Evolutionary conservation across 2,329 filamentous ascomycete species (phyloP), one percentile per base, ranked within the genome.

Genomic region (Verticillium longisporum): DNA sequence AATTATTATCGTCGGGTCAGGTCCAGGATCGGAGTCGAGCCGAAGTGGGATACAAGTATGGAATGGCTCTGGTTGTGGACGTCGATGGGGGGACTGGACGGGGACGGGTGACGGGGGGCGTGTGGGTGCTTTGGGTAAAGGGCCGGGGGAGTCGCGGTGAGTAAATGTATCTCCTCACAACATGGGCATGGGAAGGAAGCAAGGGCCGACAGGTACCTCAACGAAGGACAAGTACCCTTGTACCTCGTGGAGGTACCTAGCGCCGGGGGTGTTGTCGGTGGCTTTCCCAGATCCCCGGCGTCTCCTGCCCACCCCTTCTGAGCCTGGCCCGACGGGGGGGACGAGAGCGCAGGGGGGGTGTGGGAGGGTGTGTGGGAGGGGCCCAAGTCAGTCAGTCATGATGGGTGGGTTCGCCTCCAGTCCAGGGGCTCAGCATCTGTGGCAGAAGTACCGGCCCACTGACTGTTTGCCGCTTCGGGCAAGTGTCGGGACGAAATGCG

Each of bases 1-100:
- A 62, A 63, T 64, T 62, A 65, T 65, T 65, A 65, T 65, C 62
- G 62, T 65, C 62, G 59, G 57, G 61, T 63, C 56, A 56, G 41
- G 38, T 45, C 56, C 50, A 37, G 15, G 57, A 55, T 60, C 60
- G 50, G 41, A 60, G 37, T 34, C 58, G 54, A n/a, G 54, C 59
- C 54, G 59, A 31, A 31, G 37, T 57, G 56, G 60, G 57, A 53
- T 34, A 38, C 36, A 57, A 57, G 60, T 34, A 53, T 34, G 33
- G 31, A 53, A 56, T 45, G 61, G 60, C 53, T 57, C 54, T 60
- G 45, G 59, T 38, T 37, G 56, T 41, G 56, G 34, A 32, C 18
- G 54, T 32, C 6, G 32, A 37, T 57, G 38, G 55, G 41, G 41
- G 38, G 13, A 33, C 57, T 57, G 61, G 31, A 26, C 55, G 59